Evolutionary conservation across 2,329 filamentous ascomycete genomes (phyloP).

Genomic region (Shiraia bambusicola): DNA sequence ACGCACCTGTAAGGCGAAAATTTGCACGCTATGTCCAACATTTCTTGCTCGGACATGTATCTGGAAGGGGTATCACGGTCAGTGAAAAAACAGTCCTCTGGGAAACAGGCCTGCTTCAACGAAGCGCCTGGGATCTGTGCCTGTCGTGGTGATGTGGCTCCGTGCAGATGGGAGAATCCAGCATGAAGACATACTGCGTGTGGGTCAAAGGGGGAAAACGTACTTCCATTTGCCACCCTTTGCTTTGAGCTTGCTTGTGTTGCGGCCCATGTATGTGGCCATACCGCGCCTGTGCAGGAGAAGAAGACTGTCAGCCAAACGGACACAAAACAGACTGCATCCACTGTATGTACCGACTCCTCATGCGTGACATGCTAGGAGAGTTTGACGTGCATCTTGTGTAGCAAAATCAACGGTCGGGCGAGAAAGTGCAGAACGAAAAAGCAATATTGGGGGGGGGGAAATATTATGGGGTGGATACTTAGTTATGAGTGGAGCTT

Average conservation of each 20-base stretch:
- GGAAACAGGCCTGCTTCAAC: background rate
- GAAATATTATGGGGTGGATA: too few relatives aligned
- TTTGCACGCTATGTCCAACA: constrained; percentile 76
- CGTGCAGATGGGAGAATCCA: background rate
- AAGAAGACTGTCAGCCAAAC: background rate
- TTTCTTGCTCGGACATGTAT: constrained; percentile 92
- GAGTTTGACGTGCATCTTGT: too few relatives aligned
- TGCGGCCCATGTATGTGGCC: constrained; percentile 80
- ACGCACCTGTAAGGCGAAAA: constrained; percentile 78
- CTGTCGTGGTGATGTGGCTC: background rate
- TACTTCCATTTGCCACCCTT: constrained; percentile 85
- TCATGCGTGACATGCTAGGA: too few relatives aligned
- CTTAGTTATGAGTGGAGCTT: too few relatives aligned
- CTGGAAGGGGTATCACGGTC: constrained; percentile 7
- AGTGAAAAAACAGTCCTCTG: constrained; percentile 15
- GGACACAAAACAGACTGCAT: background rate
- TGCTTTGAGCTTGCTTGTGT: constrained; percentile 79
- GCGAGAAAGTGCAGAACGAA: background rate
- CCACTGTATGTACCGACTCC: too few relatives aligned
- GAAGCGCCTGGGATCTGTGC: background rate
- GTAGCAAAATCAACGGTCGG: background rate
- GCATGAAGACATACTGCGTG: background rate
- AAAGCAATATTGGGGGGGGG: background rate
- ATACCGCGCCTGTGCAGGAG: constrained; percentile 66
- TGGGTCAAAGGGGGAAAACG: constrained; percentile 6